These are phyloP conservation scores for Termitomyces sp. DNA, from an alignment of 768 basidiomycete genomes.

Conservation along the genomic window DNA sequence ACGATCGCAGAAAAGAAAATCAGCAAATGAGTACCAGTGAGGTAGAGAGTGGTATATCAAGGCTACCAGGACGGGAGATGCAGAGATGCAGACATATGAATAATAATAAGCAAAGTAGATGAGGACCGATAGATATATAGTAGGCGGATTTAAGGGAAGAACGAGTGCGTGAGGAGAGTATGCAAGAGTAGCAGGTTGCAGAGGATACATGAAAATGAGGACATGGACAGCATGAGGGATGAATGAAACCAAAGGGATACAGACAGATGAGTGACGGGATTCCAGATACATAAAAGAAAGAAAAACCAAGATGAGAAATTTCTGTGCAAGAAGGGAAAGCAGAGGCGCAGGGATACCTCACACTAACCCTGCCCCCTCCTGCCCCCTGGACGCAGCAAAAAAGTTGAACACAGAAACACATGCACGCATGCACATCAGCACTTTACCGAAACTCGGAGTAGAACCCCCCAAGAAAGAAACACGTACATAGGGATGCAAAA, in stretches of 20 bases:
- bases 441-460: neutral
- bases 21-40: too few species aligned
- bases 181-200: neutral
- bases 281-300: neutral
- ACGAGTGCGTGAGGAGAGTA: neutral
- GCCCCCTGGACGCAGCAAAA: neutral
- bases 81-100: neutral
- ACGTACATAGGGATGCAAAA: conserved; percentile 15
- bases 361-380: neutral
- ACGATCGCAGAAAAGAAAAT: neutral
- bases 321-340: neutral
- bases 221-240: neutral
- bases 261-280: neutral
- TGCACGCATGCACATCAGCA: neutral
- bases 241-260: neutral
- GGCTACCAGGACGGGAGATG: neutral
- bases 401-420: too few species aligned
- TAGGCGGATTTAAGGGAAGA: neutral
- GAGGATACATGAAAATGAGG: neutral
- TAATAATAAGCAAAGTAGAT: neutral
- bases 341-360: neutral
- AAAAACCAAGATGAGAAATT: neutral
- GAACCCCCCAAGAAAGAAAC: neutral
- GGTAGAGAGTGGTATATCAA: neutral
- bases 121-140: neutral